phyloP scores from a whole-genome alignment of 371 early-diverging fungal genomes.

The Mortierella sp. region DNA sequence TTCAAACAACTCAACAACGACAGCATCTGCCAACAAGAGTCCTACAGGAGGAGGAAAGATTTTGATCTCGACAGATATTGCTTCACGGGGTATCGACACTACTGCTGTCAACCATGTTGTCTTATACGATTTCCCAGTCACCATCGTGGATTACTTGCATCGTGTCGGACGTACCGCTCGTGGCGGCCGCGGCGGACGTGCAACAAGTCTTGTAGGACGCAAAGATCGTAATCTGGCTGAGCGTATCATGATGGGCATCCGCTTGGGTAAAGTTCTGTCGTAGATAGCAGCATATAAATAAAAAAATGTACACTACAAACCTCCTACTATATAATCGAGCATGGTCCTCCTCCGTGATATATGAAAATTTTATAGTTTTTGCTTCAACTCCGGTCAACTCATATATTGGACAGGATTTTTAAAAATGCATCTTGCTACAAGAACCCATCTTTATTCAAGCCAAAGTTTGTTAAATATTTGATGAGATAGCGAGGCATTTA shows the following conservation, averaged over 20 bases:
- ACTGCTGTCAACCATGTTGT: slow-evolving; percentile 92
- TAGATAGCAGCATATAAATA: slow-evolving; percentile 3
- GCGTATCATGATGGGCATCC: slow-evolving; percentile 79
- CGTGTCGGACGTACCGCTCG: slow-evolving; percentile 97
- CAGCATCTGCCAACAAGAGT: neutral
- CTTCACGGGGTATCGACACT: slow-evolving; percentile 95
- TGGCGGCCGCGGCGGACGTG: slow-evolving; percentile 87
- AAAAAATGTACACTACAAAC: neutral
- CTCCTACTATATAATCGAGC: no score
- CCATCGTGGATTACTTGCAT: slow-evolving; percentile 94
- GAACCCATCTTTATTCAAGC: neutral
- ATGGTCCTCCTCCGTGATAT: no score
- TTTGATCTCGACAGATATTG: slow-evolving; percentile 95
- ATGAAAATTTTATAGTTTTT: no score
- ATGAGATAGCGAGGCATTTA: no score
- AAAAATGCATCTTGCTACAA: neutral
- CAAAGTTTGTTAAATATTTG: no score
- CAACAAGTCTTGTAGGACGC: slow-evolving; percentile 84
- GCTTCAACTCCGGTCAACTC: no score
- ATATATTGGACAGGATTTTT: no score
- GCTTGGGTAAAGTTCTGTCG: slow-evolving; percentile 68
- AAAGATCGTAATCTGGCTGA: slow-evolving; percentile 85
- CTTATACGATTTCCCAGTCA: slow-evolving; percentile 95
- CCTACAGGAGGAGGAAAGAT: slow-evolving; percentile 60
- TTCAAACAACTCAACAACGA: neutral